Conservation (phyloP, 2,329 filamentous ascomycete genomes). For the Ophidiomyces ophidiicola region DNA sequence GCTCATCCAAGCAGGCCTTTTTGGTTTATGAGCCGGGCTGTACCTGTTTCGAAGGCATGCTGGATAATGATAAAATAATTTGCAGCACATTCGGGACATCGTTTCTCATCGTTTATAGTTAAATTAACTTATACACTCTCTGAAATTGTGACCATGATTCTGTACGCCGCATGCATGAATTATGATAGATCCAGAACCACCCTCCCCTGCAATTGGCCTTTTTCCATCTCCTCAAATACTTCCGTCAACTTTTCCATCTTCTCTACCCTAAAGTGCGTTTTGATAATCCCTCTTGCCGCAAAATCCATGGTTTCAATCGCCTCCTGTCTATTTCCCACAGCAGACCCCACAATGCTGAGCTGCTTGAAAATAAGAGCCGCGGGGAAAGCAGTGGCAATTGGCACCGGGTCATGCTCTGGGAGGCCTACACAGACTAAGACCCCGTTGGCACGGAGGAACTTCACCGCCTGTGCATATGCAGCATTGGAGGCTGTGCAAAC, state of each 20-base stretch:
- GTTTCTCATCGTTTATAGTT: no score
- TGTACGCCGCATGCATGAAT: no score
- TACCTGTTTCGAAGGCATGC: no score
- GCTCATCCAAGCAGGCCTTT: no score
- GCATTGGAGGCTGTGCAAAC: slow-evolving; percentile 43
- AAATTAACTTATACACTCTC: no score
- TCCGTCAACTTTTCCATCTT: slow-evolving; percentile 38
- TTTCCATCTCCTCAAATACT: slow-evolving; percentile 36
- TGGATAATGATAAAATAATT: no score
- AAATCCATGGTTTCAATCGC: slow-evolving; percentile 40
- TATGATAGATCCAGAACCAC: slow-evolving; percentile 36
- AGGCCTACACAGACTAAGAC: slow-evolving; percentile 43
- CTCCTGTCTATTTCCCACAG: slow-evolving; percentile 41
- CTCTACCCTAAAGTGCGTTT: slow-evolving; percentile 34
- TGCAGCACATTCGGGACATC: no score
- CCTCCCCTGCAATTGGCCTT: slow-evolving; percentile 35
- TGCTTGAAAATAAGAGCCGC: slow-evolving; percentile 32
- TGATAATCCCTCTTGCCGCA: slow-evolving; percentile 38
- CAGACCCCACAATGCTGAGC: slow-evolving; percentile 38
- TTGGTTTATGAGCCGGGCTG: no score
- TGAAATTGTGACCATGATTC: no score
- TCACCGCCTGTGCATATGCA: slow-evolving; percentile 40
- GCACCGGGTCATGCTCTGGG: slow-evolving; percentile 35
- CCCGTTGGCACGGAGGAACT: slow-evolving; percentile 39
- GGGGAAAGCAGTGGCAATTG: slow-evolving; percentile 38